A percentile compares a stretch with the other conserved stretches of the same genome.
Conservation (phyloP, 164 flowering plant genomes). For the Litsea cubeba region DNA sequence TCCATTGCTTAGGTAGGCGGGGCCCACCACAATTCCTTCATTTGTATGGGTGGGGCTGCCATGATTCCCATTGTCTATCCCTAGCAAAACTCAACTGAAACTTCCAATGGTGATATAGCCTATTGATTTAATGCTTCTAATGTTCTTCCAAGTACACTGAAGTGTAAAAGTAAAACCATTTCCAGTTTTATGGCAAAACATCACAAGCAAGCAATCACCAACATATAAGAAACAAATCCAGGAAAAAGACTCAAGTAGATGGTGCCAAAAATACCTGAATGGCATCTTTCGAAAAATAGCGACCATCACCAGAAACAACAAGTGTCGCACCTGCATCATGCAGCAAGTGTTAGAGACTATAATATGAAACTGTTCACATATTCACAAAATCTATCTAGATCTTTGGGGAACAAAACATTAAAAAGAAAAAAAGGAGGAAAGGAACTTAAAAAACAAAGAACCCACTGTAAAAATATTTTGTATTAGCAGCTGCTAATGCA, state of each 20-base stretch:
- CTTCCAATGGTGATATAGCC: too few species aligned
- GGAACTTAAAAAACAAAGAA: not conserved
- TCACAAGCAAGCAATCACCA: not conserved
- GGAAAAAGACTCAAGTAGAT: not conserved
- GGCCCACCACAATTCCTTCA: too few species aligned
- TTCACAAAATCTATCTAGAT: not conserved
- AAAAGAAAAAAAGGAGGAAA: not conserved
- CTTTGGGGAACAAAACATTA: not conserved
- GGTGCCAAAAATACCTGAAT: conserved; percentile 57
- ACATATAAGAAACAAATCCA: not conserved
- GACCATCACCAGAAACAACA: conserved; percentile 99
- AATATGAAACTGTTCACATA: not conserved
- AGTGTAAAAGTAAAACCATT: not conserved
- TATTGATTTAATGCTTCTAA: too few species aligned
- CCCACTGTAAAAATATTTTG: not conserved
- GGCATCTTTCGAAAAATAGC: conserved; percentile 91
- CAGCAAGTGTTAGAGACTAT: not conserved
- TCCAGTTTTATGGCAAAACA: not conserved
- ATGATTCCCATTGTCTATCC: too few species aligned
- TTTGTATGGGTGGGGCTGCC: too few species aligned
- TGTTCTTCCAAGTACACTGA: not conserved
- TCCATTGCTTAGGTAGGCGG: too few species aligned
- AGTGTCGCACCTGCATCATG: conserved; percentile 75
- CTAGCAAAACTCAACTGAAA: too few species aligned
- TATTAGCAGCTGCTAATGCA: too few species aligned